Evolutionary conservation across 2,329 filamentous ascomycete genomes (phyloP), one percentile per base, ranked within the genome.

Genomic region (Thermothelomyces thermophilus): DNA sequence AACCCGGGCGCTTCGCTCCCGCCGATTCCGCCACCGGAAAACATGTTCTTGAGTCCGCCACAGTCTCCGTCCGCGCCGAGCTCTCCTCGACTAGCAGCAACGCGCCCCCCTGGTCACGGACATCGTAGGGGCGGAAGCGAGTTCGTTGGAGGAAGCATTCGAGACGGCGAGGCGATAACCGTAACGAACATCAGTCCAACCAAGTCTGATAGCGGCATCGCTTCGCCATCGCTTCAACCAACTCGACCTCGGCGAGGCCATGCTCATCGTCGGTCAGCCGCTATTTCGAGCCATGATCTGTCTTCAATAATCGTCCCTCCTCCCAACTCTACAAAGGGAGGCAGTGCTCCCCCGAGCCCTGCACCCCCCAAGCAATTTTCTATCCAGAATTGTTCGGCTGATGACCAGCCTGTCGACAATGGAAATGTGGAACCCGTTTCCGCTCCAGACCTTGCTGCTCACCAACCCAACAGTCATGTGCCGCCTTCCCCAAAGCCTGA

Each of bases 71-170:
- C 75, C 10, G 76, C 77, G 10, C 76, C 79, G 11, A 67, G 70
- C 14, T 77, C 77, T 3, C 69, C 72, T 2, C 68, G 70, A 33
- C 64, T 70, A 1, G 65, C 71, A 6, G 75, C 82, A 16, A 72
- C 76, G 17, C 74, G 80, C 53, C 71, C 77, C 20, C 69, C 70
- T 28, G 82, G 83, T 19, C 86, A 90, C 63, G 83, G 85, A 26
- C 90, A 95, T 65, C 78, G 84, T 60, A 80, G 90, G 61, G 86
- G 86, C 47, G 86, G 83, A 24, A 95, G 90, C 64, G 90, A 95
- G 64, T 90, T 94, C 61, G 86, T 94, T 41, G 88, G 88, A 33
- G 87, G 86, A 7, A 85, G 84, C 59, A 69, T 77, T 57, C 72
- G 80, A 59, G 67, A 74, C 67, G 70, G 79, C 11, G 79, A 76